phyloP scores from a whole-genome alignment of 345 rosid species.

The Carallia pectinifolia region DNA sequence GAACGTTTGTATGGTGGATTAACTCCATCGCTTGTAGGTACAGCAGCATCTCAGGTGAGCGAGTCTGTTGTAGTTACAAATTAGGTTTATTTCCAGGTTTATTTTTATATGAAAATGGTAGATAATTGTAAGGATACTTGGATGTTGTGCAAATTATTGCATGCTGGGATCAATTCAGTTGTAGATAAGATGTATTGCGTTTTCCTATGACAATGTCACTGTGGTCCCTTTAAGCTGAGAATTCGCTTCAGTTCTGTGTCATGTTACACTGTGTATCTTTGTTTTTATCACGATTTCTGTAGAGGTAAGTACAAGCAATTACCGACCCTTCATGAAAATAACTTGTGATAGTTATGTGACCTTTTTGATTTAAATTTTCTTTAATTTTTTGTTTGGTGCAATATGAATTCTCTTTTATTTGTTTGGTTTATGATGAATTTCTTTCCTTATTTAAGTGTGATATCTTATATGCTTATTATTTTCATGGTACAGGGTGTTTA shows the following conservation, averaged over 20 bases:
- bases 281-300: background rate
- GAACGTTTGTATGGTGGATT: slow-evolving; percentile 85
- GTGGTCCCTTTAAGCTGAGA: slow-evolving; percentile 27
- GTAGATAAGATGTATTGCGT: slow-evolving; percentile 11
- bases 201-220: slow-evolving; percentile 22
- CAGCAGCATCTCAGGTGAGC: slow-evolving; percentile 90
- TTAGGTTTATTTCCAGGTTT: no score
- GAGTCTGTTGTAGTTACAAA: slow-evolving; percentile 11
- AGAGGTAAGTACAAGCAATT: background rate
- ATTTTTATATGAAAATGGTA: no score
- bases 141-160: background rate
- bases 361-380: background rate
- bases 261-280: slow-evolving; percentile 3
- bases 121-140: background rate
- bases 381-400: background rate
- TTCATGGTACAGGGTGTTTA: slow-evolving; percentile 92
- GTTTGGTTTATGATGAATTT: background rate
- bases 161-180: background rate
- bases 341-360: background rate
- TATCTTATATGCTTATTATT: slow-evolving; percentile 35
- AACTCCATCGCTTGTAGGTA: slow-evolving; percentile 77
- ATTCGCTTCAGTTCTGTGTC: slow-evolving; percentile 5
- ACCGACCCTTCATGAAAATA: background rate
- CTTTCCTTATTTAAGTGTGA: background rate
- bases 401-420: background rate